Percentiles rank a stretch among this genome's conserved stretches.
These are phyloP conservation scores for Fusarium mangiferae DNA, from an alignment of 2,329 filamentous ascomycete species.

Conservation along the genomic window DNA sequence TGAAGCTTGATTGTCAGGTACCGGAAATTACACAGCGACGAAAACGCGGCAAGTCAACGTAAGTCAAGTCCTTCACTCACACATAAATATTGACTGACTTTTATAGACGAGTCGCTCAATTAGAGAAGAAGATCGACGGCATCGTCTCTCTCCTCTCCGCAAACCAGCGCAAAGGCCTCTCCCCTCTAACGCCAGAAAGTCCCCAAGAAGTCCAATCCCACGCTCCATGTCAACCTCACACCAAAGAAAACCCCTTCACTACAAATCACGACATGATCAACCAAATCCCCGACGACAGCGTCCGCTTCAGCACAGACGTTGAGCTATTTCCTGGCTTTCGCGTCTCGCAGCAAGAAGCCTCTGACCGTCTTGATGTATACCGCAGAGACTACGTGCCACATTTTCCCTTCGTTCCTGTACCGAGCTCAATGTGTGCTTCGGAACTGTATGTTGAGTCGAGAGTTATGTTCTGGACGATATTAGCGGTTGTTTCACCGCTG, in stretches of 20 bases:
- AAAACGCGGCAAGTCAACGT: constrained; percentile 52
- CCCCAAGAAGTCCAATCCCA: constrained; percentile 17
- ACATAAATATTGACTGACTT: not conserved
- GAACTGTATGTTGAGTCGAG: constrained; percentile 48
- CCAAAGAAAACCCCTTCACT: not conserved
- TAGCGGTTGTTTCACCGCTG: constrained; percentile 49
- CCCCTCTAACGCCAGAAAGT: constrained; percentile 41
- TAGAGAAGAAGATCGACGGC: constrained; percentile 55
- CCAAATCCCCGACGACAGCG: not conserved
- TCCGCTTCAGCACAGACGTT: constrained; percentile 6
- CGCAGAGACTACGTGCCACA: constrained; percentile 46
- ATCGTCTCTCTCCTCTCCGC: constrained; percentile 51
- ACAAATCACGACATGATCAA: not conserved
- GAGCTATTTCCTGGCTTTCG: constrained; percentile 51
- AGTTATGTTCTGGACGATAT: constrained; percentile 53
- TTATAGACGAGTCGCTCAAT: constrained; percentile 49
- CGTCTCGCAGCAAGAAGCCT: constrained; percentile 48
- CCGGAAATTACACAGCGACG: constrained; percentile 49
- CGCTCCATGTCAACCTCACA: not conserved
- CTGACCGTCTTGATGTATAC: constrained; percentile 48
- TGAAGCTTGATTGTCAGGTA: constrained; percentile 48
- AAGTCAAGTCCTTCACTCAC: not conserved
- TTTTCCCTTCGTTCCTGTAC: constrained; percentile 54
- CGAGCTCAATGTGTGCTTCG: constrained; percentile 33
- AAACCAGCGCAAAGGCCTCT: constrained; percentile 41